Percentiles rank a stretch among this genome's conserved stretches.
Conservation (phyloP, 164 flowering plant genomes). For the Stephania yunnanensis region DNA sequence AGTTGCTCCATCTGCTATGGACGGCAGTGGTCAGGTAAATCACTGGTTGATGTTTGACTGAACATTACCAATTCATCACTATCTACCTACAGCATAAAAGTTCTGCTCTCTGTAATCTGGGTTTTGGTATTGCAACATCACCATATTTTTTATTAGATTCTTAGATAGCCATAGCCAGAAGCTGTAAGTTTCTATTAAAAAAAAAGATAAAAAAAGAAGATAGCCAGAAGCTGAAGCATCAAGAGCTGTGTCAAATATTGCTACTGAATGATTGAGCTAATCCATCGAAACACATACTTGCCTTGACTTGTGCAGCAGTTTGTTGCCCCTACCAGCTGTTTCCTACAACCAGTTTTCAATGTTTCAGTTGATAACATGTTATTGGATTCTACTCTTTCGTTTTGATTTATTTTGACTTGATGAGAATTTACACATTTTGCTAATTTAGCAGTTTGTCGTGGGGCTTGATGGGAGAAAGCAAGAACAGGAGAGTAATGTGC, state of each 20-base stretch:
- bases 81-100: neutral
- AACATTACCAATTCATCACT: neutral
- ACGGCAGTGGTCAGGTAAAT: constrained; percentile 76
- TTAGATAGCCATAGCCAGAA: neutral
- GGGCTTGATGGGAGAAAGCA: constrained; percentile 73
- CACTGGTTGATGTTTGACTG: neutral
- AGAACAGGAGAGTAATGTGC: constrained; percentile 93
- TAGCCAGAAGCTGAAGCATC: neutral
- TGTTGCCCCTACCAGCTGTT: neutral
- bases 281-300: neutral
- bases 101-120: neutral
- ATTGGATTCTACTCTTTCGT: neutral
- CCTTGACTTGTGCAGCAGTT: neutral
- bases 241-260: neutral
- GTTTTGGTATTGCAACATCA: neutral
- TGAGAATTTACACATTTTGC: neutral
- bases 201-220: neutral
- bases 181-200: neutral
- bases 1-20: constrained; percentile 91
- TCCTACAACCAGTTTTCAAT: neutral
- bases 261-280: neutral
- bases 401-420: neutral
- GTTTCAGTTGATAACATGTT: neutral
- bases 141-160: neutral
- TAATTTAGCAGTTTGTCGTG: constrained; percentile 39